Evolutionary conservation across 2,329 filamentous ascomycete species (phyloP), one percentile per base, ranked within the genome.

Genomic region (Aureobasidium sp.): DNA sequence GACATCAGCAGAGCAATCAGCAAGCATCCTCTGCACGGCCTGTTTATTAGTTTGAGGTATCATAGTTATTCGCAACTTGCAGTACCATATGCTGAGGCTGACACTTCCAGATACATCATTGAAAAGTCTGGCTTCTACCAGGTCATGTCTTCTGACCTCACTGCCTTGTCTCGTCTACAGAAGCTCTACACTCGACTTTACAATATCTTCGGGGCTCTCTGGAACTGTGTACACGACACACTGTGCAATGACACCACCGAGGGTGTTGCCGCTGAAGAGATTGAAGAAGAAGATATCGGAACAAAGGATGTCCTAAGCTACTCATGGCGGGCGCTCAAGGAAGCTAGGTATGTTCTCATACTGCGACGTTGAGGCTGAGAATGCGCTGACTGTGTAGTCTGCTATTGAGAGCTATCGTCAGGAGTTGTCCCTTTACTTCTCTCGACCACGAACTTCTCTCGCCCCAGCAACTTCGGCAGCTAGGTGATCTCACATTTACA

Each of bases 171-270:
- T 1, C 11, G 15, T 31, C 29, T 44, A 15, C 29, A 45, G 25
- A 31, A 14, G 12, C 36, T 62, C 12, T 48, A 47, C 15, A n/a
- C 14, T 25, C 64, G 63, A 11, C 48, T 67, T 5, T 59, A 62
- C 14, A 68, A 70, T 1, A 80, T 82, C 64, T 88, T 91, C 63
- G 76, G 80, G 53, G 79, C 82, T n/a, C 84, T 96, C 7, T 99
- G 94, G 94, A 69, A 76, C 0, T 82, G 84, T 29, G 90, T 97
- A 5, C 84, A 84, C 67, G 82, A 86, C 58, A 84, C 95, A 4
- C 82, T 99, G 0, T 99, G 94, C 70, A 88, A 96, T 65, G 94
- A 97, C 74, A 96, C 94, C 0, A 94, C 95, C 0, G 94, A 99
- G 75, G 93, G 93, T 0, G 87, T 94, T 72, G 78, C 90, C 3